Percentiles rank a stretch among this genome's conserved stretches.
Conservation (phyloP, 805 yeast species). For the Myxozyma neotropica region DNA sequence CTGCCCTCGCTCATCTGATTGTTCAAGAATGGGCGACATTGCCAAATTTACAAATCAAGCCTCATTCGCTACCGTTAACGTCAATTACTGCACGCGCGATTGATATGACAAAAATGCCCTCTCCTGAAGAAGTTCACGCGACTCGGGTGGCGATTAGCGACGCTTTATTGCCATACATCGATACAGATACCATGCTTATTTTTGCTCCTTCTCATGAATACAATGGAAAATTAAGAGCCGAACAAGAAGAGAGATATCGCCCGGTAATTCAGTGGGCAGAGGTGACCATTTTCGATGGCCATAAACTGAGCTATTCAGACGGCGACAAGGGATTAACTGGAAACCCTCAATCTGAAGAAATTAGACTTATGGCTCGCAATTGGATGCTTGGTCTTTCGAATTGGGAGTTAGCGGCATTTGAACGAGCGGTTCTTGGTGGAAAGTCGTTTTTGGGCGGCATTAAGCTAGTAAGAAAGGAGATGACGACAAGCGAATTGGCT, state of each 20-base stretch:
- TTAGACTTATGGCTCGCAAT: constrained; percentile 60
- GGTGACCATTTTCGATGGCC: constrained; percentile 52
- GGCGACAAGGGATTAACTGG: constrained; percentile 84
- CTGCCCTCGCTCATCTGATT: constrained; percentile 68
- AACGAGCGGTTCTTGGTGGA: constrained; percentile 81
- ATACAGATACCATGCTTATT: constrained; percentile 90
- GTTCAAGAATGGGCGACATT: constrained; percentile 87
- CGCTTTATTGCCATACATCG: constrained; percentile 76
- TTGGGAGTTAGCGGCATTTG: constrained; percentile 86
- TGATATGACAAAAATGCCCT: constrained; percentile 58
- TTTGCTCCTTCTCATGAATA: constrained; percentile 80
- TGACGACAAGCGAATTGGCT: constrained; percentile 63
- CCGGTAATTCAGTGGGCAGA: constrained; percentile 76
- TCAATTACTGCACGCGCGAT: constrained; percentile 84
- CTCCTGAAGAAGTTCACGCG: constrained; percentile 44
- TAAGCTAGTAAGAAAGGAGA: constrained; percentile 51
- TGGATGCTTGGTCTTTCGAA: constrained; percentile 66
- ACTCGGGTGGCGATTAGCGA: constrained; percentile 58
- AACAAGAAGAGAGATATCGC: constrained; percentile 75
- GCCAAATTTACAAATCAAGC: constrained; percentile 62
- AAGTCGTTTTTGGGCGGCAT: constrained; percentile 87
- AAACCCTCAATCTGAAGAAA: constrained; percentile 64
- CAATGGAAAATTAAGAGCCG: constrained; percentile 75
- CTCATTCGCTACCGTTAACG: constrained; percentile 82
- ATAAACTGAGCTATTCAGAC: constrained; percentile 64